These are phyloP conservation scores for Sporothrix protearum DNA, from an alignment of 2,329 filamentous ascomycete species.

Conservation along the genomic window DNA sequence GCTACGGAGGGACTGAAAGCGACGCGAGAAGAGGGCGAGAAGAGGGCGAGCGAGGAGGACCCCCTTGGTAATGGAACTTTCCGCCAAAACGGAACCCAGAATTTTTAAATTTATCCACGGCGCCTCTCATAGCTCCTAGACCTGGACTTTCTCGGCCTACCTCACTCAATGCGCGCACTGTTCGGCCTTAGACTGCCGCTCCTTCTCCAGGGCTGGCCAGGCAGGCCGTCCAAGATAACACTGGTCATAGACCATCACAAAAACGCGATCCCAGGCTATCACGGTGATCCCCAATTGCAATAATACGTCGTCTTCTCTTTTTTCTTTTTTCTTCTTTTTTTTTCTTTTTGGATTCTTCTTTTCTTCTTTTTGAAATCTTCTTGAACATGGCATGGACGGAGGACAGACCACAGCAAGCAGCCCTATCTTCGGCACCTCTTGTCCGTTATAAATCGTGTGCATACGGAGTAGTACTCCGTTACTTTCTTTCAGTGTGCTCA, in stretches of 20 bases:
- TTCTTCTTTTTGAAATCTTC: background rate
- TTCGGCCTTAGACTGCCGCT: background rate
- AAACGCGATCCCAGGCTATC: background rate
- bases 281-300: background rate
- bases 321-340: background rate
- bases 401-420: background rate
- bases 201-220: background rate
- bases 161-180: background rate
- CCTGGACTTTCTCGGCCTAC: background rate
- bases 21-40: no score
- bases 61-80: background rate
- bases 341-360: background rate
- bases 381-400: background rate
- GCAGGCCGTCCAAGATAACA: background rate
- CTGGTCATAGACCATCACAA: background rate
- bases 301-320: background rate
- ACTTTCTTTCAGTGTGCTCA: no score
- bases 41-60: background rate
- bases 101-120: background rate
- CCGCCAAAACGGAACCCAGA: background rate
- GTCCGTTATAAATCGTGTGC: background rate
- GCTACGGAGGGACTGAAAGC: background rate
- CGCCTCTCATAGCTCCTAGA: no score
- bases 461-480: background rate
- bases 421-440: conserved; percentile 1